phyloP scores from a whole-genome alignment of 352 stramenopile species.

The Phytophthora colocasiae region DNA sequence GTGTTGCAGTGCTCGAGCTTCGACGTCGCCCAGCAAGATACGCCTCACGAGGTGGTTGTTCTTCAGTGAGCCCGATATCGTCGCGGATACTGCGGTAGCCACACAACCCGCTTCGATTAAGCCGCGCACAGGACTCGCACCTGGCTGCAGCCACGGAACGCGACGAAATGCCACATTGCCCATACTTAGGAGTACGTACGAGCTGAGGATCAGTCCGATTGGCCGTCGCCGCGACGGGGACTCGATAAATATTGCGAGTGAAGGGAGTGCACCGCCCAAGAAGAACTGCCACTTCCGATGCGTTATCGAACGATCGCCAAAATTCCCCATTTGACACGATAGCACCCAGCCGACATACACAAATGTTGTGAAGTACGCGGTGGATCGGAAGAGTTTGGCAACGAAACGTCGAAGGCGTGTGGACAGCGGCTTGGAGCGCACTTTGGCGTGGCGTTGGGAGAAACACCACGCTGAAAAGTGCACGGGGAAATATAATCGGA shows the following conservation, averaged over 20 bases:
- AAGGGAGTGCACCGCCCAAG: constrained; percentile 53
- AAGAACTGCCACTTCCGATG: constrained; percentile 65
- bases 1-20: constrained; percentile 21
- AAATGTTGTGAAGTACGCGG: constrained; percentile 60
- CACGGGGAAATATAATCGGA: constrained; percentile 64
- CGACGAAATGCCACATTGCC: constrained; percentile 45
- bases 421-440: constrained; percentile 41
- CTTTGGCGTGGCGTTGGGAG: constrained; percentile 48
- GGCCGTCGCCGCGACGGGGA: constrained; percentile 48
- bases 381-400: constrained; percentile 53
- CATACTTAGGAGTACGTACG: constrained; percentile 67
- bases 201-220: constrained; percentile 68
- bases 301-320: constrained; percentile 52
- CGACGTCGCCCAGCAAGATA: constrained; percentile 36
- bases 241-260: constrained; percentile 62
- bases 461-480: constrained; percentile 62
- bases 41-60: constrained; percentile 38
- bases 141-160: constrained; percentile 47
- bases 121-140: constrained; percentile 33
- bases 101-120: constrained; percentile 50
- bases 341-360: constrained; percentile 60
- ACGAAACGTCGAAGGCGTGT: constrained; percentile 40
- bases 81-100: constrained; percentile 44
- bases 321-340: constrained; percentile 45
- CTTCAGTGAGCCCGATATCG: constrained; percentile 44